phyloP scores from a whole-genome alignment of 345 rosid genomes.

The Anacardium occidentale region DNA sequence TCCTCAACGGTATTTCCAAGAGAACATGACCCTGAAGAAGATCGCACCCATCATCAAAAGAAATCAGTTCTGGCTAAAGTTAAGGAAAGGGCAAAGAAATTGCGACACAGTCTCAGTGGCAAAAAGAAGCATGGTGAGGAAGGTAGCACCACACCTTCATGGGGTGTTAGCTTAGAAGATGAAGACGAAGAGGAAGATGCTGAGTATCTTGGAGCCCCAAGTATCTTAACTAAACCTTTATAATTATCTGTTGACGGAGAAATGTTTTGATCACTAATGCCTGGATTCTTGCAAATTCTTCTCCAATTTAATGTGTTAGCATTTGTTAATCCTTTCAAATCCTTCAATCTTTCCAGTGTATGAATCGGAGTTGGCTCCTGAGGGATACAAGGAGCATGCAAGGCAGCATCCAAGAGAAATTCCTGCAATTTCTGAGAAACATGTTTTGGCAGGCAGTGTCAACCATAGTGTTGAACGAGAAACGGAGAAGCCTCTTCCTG shows the following conservation, averaged over 20 bases:
- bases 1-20: constrained; percentile 19
- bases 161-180: constrained; percentile 45
- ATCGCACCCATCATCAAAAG: constrained; percentile 37
- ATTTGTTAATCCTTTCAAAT: not conserved
- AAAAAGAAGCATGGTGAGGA: constrained; percentile 55
- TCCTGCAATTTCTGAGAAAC: constrained; percentile 45
- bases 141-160: constrained; percentile 42
- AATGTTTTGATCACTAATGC: not conserved
- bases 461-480: constrained; percentile 20
- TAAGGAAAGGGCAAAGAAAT: constrained; percentile 64
- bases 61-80: constrained; percentile 70
- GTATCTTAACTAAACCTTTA: constrained; percentile 27
- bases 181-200: constrained; percentile 55
- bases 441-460: constrained; percentile 37
- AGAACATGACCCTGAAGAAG: constrained; percentile 44
- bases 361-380: constrained; percentile 70
- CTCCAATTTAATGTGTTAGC: not conserved
- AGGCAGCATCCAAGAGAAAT: constrained; percentile 48
- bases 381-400: constrained; percentile 42
- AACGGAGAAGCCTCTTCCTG: constrained; percentile 16
- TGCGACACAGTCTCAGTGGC: constrained; percentile 47
- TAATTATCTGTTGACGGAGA: no score
- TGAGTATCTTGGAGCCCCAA: constrained; percentile 75
- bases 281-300: not conserved
- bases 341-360: constrained; percentile 48